A percentile compares a stretch with the other conserved stretches of the same genome.
These are phyloP conservation scores for Rhodotorula sp. DNA, from an alignment of 1,284 basidiomycete species.

Conservation along the genomic window DNA sequence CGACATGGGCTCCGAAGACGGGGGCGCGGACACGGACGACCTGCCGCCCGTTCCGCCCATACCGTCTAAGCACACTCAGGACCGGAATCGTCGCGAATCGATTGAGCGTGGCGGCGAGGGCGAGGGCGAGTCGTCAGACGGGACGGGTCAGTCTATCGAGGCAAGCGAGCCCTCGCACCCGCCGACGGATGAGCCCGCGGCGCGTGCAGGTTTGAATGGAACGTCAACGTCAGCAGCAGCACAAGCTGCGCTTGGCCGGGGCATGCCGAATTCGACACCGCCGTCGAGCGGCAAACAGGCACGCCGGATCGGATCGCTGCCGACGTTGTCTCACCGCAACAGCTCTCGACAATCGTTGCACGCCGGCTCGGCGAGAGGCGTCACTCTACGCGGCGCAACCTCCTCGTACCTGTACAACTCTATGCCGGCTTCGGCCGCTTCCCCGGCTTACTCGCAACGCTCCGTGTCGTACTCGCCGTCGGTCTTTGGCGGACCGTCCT, in stretches of 20 bases:
- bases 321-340: constrained; percentile 5
- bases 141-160: constrained; percentile 27
- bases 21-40: constrained; percentile 38
- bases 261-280: constrained; percentile 17
- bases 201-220: too few species aligned
- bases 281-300: neutral
- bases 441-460: constrained; percentile 7
- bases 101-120: constrained; percentile 6
- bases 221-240: neutral
- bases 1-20: constrained; percentile 48
- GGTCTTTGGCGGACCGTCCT: constrained; percentile 8
- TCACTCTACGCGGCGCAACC: neutral
- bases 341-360: constrained; percentile 10
- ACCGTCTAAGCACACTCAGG: constrained; percentile 19
- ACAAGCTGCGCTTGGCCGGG: constrained; percentile 20
- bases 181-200: too few species aligned
- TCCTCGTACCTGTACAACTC: constrained; percentile 10
- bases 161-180: constrained; percentile 7
- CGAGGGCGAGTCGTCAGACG: constrained; percentile 13
- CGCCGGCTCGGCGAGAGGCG: neutral
- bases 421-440: neutral
- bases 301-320: constrained; percentile 21
- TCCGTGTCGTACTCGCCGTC: constrained; percentile 20
- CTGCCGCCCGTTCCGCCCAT: constrained; percentile 55
- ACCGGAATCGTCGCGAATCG: neutral